These are phyloP conservation scores for Malbranchea cinnamomea DNA, from an alignment of 2,329 filamentous ascomycete species.

Conservation along the genomic window DNA sequence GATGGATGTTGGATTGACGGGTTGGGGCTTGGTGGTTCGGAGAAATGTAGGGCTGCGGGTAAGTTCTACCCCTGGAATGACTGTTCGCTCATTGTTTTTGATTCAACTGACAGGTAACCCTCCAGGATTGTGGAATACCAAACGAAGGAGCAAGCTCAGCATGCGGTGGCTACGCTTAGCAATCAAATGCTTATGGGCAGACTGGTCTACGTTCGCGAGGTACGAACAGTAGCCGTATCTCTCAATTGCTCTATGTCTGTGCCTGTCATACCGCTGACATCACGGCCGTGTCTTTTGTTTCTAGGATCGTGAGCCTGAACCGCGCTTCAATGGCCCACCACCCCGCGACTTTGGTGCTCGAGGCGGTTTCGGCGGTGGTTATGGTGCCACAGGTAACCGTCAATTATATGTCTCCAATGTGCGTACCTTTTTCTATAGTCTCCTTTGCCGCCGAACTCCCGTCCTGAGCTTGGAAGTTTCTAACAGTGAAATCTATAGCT, in stretches of 20 bases:
- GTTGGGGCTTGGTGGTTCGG: slow-evolving; percentile 79
- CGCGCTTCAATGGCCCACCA: slow-evolving; percentile 74
- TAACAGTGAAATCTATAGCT: slow-evolving; percentile 44
- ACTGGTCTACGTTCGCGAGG: slow-evolving; percentile 96
- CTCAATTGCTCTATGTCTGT: too few relatives aligned
- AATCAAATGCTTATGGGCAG: slow-evolving; percentile 98
- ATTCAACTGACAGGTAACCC: slow-evolving; percentile 4
- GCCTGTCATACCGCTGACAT: too few relatives aligned
- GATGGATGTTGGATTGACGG: slow-evolving; percentile 98
- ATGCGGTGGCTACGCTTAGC: slow-evolving; percentile 92
- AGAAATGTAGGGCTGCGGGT: slow-evolving; percentile 99
- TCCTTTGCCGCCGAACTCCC: background rate
- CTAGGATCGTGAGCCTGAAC: slow-evolving; percentile 94
- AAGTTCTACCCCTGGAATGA: slow-evolving; percentile 38
- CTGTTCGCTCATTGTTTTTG: slow-evolving; percentile 1
- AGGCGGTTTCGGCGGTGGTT: slow-evolving; percentile 38
- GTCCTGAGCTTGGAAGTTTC: slow-evolving; percentile 7
- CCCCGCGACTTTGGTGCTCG: slow-evolving; percentile 46
- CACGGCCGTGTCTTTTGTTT: too few relatives aligned
- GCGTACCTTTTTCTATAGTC: slow-evolving; percentile 43
- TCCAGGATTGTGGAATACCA: slow-evolving; percentile 99
- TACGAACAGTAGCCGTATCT: slow-evolving; percentile 25
- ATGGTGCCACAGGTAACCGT: slow-evolving; percentile 45
- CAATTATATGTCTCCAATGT: slow-evolving; percentile 98
- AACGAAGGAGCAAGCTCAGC: slow-evolving; percentile 96